Evolutionary conservation across 1,139 yeast species (phyloP).

Genomic region (Candida sanyaensis): DNA sequence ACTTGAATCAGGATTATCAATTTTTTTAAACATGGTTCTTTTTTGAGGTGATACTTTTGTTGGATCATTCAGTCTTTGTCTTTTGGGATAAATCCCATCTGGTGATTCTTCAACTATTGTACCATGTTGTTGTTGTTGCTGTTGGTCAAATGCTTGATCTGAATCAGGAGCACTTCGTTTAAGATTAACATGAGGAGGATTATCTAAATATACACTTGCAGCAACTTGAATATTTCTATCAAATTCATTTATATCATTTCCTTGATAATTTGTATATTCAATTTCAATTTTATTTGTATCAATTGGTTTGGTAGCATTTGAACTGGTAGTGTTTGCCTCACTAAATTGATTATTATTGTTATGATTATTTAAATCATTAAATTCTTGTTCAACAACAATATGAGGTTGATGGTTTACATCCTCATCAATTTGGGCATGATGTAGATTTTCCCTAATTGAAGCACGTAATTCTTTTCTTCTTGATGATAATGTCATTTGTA

Average conservation of each 20-base stretch:
- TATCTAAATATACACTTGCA: neutral
- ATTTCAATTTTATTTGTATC: neutral
- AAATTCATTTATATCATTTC: neutral
- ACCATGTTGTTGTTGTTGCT: slow-evolving; percentile 3
- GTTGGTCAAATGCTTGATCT: neutral
- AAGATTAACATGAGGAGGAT: neutral
- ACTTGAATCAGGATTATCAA: slow-evolving; percentile 15
- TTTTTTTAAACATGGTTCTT: slow-evolving; percentile 15
- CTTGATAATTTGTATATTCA: neutral
- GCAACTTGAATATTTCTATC: neutral
- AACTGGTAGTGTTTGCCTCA: neutral
- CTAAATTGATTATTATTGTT: slow-evolving; percentile 1
- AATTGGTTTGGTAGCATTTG: neutral
- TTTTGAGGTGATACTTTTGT: slow-evolving; percentile 12
- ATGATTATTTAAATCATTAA: neutral
- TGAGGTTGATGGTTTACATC: neutral
- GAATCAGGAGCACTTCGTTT: neutral
- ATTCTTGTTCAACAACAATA: slow-evolving; percentile 4
- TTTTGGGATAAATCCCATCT: neutral
- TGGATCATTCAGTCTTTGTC: slow-evolving; percentile 3
- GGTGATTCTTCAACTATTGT: too few species aligned
- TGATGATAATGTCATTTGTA: slow-evolving; percentile 14
- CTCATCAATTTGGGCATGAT: slow-evolving; percentile 8
- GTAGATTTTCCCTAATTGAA: slow-evolving; percentile 11
- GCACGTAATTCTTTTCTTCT: slow-evolving; percentile 16